Percentiles rank a stretch among this genome's conserved stretches.
phyloP scores from a whole-genome alignment of 768 basidiomycete genomes.

The Collybiopsis confluens region DNA sequence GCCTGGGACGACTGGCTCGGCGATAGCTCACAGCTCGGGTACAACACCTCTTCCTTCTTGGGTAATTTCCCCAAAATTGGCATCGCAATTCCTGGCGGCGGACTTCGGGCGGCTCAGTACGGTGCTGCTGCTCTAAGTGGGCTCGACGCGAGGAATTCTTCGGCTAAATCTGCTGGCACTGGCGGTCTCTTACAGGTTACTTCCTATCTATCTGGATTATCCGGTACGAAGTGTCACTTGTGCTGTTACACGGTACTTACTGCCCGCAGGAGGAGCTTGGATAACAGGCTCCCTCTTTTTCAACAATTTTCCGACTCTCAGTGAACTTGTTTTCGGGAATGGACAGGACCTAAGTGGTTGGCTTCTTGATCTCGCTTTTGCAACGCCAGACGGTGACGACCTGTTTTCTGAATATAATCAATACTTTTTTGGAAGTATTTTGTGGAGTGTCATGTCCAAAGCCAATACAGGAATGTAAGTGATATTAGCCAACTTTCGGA shows the following conservation, averaged over 20 bases:
- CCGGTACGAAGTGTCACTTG: slow-evolving; percentile 35
- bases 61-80: slow-evolving; percentile 48
- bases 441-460: slow-evolving; percentile 55
- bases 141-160: slow-evolving; percentile 57
- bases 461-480: slow-evolving; percentile 47
- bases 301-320: slow-evolving; percentile 58
- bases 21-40: slow-evolving; percentile 48
- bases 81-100: slow-evolving; percentile 68
- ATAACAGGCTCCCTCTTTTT: slow-evolving; percentile 56
- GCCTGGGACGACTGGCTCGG: slow-evolving; percentile 63
- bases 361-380: slow-evolving; percentile 53
- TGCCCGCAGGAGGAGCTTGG: slow-evolving; percentile 58
- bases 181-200: slow-evolving; percentile 70
- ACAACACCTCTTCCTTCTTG: slow-evolving; percentile 40
- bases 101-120: slow-evolving; percentile 62
- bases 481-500: background rate
- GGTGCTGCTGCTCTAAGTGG: slow-evolving; percentile 57
- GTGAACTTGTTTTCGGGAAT: slow-evolving; percentile 59
- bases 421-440: slow-evolving; percentile 48
- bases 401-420: slow-evolving; percentile 45
- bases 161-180: slow-evolving; percentile 53
- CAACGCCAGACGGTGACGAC: slow-evolving; percentile 47
- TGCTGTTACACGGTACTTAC: background rate
- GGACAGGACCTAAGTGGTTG: slow-evolving; percentile 44
- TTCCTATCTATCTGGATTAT: slow-evolving; percentile 64